A percentile compares a stretch with the other conserved stretches of the same genome.
Evolutionary conservation across 169 alveolate species (phyloP).

Genomic region (Eimeria necatrix): DNA sequence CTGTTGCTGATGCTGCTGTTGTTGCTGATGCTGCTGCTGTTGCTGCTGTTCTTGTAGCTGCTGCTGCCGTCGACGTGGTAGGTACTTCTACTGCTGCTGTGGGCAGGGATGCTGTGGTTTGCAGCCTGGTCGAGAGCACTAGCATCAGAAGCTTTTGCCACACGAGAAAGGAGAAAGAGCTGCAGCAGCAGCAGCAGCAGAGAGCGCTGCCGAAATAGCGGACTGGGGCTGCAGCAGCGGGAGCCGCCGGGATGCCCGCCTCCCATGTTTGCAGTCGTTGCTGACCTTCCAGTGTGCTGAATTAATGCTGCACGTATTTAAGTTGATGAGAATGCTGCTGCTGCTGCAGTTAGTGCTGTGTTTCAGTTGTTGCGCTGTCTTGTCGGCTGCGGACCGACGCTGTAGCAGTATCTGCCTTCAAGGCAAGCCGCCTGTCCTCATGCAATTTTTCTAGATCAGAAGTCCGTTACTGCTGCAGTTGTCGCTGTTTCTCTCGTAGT

Average conservation of each 20-base stretch:
- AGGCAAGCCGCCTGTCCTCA: neutral
- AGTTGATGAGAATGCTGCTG: neutral
- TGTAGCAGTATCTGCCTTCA: neutral
- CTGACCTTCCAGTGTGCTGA: neutral
- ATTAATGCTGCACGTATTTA: neutral
- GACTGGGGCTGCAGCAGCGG: neutral
- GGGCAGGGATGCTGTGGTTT: neutral
- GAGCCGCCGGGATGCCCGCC: neutral
- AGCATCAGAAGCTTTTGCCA: neutral
- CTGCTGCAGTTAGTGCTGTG: neutral
- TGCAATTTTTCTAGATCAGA: neutral
- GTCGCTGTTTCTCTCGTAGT: too few relatives aligned
- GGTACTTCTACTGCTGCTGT: neutral
- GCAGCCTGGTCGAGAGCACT: neutral
- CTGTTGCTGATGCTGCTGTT: neutral
- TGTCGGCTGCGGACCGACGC: constrained; percentile 43
- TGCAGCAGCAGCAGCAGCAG: neutral
- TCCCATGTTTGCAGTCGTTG: neutral
- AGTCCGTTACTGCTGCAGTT: neutral
- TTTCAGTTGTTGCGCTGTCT: neutral
- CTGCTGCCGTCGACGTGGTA: neutral
- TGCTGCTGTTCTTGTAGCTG: neutral
- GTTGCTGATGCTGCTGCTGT: neutral
- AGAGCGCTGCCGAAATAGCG: neutral
- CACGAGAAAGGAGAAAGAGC: neutral